Percentiles rank a stretch among this genome's conserved stretches.
Conservation (phyloP, 202 grass and related monocot genomes). For the Alloteropsis angusta region DNA sequence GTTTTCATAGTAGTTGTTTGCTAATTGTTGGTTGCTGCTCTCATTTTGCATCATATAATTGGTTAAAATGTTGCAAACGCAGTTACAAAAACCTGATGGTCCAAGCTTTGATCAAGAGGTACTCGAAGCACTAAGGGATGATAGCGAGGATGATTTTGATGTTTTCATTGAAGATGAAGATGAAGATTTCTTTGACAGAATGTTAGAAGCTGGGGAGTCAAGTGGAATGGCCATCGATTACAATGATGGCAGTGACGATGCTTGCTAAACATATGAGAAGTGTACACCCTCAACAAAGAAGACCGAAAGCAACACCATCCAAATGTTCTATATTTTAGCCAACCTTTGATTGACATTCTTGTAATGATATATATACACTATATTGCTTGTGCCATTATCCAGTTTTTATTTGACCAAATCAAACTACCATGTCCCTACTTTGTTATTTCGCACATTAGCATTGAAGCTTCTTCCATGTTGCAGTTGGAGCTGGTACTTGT, state of each 20-base stretch:
- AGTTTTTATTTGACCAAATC: too few species aligned
- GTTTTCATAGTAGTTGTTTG: background rate
- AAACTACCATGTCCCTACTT: background rate
- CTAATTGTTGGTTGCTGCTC: background rate
- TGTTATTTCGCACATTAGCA: background rate
- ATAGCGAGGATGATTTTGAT: background rate
- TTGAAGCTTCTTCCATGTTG: background rate
- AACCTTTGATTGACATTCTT: too few species aligned
- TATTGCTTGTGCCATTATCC: too few species aligned
- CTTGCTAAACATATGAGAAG: background rate
- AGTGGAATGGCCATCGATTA: background rate
- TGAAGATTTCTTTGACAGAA: background rate
- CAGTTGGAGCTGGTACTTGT: background rate
- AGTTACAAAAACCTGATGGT: background rate
- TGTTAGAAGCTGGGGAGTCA: background rate
- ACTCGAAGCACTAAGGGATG: background rate
- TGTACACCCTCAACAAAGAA: background rate
- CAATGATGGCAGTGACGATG: background rate
- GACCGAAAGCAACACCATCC: background rate
- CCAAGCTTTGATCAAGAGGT: background rate
- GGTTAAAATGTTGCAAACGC: background rate
- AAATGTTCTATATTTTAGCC: too few species aligned
- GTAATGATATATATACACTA: too few species aligned
- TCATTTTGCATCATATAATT: background rate
- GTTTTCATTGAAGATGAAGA: constrained; percentile 3